Evolutionary conservation across 1,284 basidiomycete genomes (phyloP).

Genomic region (Anthracocystis setariae): DNA sequence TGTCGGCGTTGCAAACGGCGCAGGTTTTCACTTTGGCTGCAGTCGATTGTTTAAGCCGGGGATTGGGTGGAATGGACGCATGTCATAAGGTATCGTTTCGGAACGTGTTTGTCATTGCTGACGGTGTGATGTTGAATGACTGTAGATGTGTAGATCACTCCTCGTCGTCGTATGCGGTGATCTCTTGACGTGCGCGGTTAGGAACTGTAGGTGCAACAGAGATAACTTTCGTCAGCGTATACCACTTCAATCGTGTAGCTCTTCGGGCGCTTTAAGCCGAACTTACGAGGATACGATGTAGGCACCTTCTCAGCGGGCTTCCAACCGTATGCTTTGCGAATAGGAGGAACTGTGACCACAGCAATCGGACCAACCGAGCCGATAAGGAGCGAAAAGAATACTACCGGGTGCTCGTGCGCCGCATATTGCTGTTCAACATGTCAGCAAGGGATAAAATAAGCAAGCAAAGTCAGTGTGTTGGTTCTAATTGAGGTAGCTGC

Average conservation of each 20-base stretch:
- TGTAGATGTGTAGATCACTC: conserved; percentile 25
- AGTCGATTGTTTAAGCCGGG: too few relatives aligned
- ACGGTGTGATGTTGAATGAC: conserved; percentile 2
- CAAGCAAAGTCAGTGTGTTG: not conserved
- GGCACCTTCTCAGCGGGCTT: conserved; percentile 80
- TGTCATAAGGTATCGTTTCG: too few relatives aligned
- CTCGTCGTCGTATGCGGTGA: conserved; percentile 62
- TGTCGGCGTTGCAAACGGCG: too few relatives aligned
- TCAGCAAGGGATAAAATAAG: not conserved
- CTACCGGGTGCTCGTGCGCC: conserved; percentile 90
- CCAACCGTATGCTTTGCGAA: conserved; percentile 79
- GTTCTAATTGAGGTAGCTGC: too few relatives aligned
- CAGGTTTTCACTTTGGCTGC: too few relatives aligned
- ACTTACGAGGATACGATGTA: conserved; percentile 81
- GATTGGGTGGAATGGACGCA: too few relatives aligned
- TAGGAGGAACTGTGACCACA: conserved; percentile 80
- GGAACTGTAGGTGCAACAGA: conserved; percentile 46
- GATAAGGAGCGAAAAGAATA: conserved; percentile 86
- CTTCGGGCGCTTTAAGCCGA: not conserved
- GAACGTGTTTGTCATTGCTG: conserved; percentile 15
- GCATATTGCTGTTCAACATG: conserved; percentile 74
- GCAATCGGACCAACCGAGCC: conserved; percentile 76
- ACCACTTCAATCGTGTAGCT: not conserved
- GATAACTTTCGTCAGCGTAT: not conserved
- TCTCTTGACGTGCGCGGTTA: conserved; percentile 53